These are phyloP conservation scores for Tilletia indica DNA, from an alignment of 1,284 basidiomycete species.

Conservation along the genomic window DNA sequence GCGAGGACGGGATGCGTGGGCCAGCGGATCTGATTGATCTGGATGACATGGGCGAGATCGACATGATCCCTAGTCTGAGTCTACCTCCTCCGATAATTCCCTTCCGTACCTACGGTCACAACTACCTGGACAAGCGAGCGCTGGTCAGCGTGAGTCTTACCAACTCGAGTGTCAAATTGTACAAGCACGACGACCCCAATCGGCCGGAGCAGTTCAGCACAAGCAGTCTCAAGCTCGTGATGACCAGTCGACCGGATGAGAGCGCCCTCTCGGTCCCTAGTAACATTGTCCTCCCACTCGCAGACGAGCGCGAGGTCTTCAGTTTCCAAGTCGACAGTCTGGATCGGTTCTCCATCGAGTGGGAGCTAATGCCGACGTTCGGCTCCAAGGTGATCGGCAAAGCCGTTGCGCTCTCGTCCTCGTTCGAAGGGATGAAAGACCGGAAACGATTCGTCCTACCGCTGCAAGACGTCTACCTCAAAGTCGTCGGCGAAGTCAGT, in stretches of 20 bases:
- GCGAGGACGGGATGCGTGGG: slow-evolving; percentile 5
- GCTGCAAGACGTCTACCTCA: slow-evolving; percentile 85
- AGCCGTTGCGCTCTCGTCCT: slow-evolving; percentile 78
- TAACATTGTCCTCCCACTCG: slow-evolving; percentile 70
- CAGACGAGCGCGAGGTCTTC: slow-evolving; percentile 77
- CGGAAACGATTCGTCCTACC: slow-evolving; percentile 60
- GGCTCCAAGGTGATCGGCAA: slow-evolving; percentile 97
- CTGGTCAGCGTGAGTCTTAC: slow-evolving; percentile 76
- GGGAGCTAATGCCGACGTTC: slow-evolving; percentile 95
- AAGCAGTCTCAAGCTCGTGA: slow-evolving; percentile 87
- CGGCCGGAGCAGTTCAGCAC: slow-evolving; percentile 56
- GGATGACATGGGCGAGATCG: slow-evolving; percentile 60
- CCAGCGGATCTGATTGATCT: slow-evolving; percentile 22
- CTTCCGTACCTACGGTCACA: slow-evolving; percentile 59
- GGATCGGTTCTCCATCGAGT: slow-evolving; percentile 77
- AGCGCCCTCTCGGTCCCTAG: slow-evolving; percentile 65
- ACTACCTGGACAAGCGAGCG: slow-evolving; percentile 73
- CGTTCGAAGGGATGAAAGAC: slow-evolving; percentile 62
- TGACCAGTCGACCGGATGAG: slow-evolving; percentile 76
- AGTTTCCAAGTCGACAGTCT: slow-evolving; percentile 81
- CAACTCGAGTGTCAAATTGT: slow-evolving; percentile 51
- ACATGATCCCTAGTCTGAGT: slow-evolving; percentile 87
- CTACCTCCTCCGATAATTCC: slow-evolving; percentile 98
- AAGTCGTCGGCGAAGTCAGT: slow-evolving; percentile 90
- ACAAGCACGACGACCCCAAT: slow-evolving; percentile 49